Base-by-base conservation (phyloP, 805 yeast genomes). In the Maudiozyma pseudohumilis region DNA sequence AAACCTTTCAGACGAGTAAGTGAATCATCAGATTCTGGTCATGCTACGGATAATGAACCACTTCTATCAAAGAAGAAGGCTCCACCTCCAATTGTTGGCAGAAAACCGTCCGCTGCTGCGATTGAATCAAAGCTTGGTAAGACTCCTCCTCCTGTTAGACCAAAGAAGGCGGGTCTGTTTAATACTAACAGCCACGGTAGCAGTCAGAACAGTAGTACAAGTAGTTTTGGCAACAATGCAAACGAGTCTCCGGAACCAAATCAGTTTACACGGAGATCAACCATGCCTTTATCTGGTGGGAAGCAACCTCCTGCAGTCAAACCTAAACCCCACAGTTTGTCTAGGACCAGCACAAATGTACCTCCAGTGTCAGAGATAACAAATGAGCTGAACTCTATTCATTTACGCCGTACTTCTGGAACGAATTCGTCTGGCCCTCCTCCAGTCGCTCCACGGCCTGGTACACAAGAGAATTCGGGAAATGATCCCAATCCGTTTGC, bases 401-500 rank as follows among this genome's bases (percentile, higher is more conserved):
- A 36, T 13, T 19, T 29, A 15, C 12, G 32, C 16, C 31, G 18
- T 9, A 16, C 31, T 16, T 20, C n/a, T n/a, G n/a, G n/a, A n/a
- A n/a, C n/a, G n/a, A n/a, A n/a, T n/a, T n/a, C n/a, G n/a, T n/a
- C n/a, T n/a, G n/a, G n/a, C n/a, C n/a, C n/a, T n/a, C n/a, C n/a
- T n/a, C n/a, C n/a, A n/a, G n/a, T n/a, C n/a, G n/a, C n/a, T n/a
- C n/a, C n/a, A n/a, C n/a, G n/a, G n/a, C n/a, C 10, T 29, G 17
- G 18, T 22, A 25, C 27, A 6, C 33, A 28, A 11, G 34, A 40
- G 11, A 24, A 24, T 24, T 11, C 17, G 16, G 46, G 45, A 16
- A 47, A 37, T 19, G 55, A 54, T 5, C 45, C 43, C 11, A 63
- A 64, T 41, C 68, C 69, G 16, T 64, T 64, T 45, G 50, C 52